Conservation (phyloP, 2,329 filamentous ascomycete genomes). For the Stagonosporopsis chrysanthemi region DNA sequence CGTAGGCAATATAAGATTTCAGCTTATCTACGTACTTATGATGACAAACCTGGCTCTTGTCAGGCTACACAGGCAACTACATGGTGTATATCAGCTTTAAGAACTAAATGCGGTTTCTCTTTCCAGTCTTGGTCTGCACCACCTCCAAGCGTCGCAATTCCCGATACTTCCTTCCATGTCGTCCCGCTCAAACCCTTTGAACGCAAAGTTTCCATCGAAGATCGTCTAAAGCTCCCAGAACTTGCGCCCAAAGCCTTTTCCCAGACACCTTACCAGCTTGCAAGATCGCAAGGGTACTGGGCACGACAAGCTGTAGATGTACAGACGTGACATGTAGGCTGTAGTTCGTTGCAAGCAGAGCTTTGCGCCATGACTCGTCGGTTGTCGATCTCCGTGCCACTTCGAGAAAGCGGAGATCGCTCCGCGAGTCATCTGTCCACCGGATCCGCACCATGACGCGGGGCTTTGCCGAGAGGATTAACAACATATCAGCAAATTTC, state of each 20-base stretch:
- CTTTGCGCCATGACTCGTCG: not conserved
- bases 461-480: constrained; percentile 6
- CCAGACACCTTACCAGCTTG: not conserved
- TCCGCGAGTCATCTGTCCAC: constrained; percentile 1
- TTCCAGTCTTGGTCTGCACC: not conserved
- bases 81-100: not conserved
- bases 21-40: too few species aligned
- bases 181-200: not conserved
- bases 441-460: constrained; percentile 20
- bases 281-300: not conserved
- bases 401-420: constrained; percentile 7
- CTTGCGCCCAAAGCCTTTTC: not conserved
- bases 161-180: not conserved
- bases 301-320: too few species aligned
- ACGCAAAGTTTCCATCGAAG: not conserved
- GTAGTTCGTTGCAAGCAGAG: too few species aligned
- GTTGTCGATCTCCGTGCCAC: constrained; percentile 14
- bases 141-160: not conserved
- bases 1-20: too few species aligned
- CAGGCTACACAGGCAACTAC: too few species aligned
- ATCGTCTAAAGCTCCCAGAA: not conserved
- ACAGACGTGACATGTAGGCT: too few species aligned
- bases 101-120: not conserved
- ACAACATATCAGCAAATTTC: not conserved
- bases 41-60: too few species aligned